phyloP scores from a whole-genome alignment of 345 rosid genomes.

The Clarkia xantiana region DNA sequence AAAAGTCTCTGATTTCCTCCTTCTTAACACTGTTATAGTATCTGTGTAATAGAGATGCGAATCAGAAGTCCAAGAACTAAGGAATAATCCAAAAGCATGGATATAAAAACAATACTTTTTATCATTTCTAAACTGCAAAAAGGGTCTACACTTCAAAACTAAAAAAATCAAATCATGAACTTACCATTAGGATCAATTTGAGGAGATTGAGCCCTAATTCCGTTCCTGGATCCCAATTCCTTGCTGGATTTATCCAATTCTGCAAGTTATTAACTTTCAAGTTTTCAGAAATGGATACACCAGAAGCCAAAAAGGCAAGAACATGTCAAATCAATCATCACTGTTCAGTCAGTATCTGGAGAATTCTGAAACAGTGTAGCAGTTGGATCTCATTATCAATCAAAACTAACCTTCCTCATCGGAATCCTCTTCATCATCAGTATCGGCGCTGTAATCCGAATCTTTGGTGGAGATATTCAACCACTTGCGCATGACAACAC shows the following conservation, averaged over 20 bases:
- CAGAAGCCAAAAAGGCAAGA: background rate
- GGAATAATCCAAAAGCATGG: background rate
- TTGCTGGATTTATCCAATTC: conserved; percentile 9
- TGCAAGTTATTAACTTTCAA: conserved; percentile 8
- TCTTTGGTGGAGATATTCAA: conserved; percentile 49
- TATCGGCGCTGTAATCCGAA: conserved; percentile 74
- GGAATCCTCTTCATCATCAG: conserved; percentile 40
- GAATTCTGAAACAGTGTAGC: no score
- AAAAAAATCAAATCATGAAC: background rate
- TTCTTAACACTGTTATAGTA: conserved; percentile 33
- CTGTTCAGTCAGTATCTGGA: no score
- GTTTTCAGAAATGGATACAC: background rate
- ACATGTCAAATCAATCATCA: no score
- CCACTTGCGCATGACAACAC: conserved; percentile 65
- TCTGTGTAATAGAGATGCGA: conserved; percentile 15
- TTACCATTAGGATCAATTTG: conserved; percentile 27
- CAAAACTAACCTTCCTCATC: conserved; percentile 39
- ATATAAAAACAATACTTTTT: background rate
- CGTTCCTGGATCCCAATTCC: conserved; percentile 17
- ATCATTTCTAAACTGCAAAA: no score
- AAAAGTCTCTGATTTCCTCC: conserved; percentile 74
- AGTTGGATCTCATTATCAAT: no score
- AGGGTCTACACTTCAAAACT: no score
- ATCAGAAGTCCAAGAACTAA: background rate
- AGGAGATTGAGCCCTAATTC: conserved; percentile 19